phyloP scores from a whole-genome alignment of 2,329 filamentous ascomycete genomes.

The Penicillium sp. region DNA sequence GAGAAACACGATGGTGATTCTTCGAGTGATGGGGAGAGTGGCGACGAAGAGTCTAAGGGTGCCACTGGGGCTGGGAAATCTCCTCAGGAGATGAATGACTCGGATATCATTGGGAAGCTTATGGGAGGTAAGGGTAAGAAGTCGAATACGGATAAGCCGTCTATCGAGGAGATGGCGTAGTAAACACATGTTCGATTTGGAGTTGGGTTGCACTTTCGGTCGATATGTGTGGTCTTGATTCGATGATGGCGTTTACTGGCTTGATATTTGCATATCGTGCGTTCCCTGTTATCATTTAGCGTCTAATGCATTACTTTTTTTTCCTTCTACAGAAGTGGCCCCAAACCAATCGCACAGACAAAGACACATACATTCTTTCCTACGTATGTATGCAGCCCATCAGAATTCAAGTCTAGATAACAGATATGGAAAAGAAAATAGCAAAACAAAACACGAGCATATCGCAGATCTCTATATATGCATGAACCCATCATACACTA shows the following conservation, averaged over 20 bases:
- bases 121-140: constrained; percentile 39
- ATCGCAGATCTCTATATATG: constrained; percentile 28
- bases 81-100: constrained; percentile 17
- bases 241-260: neutral
- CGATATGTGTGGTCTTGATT: neutral
- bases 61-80: constrained; percentile 10
- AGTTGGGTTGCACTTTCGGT: neutral
- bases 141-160: constrained; percentile 30
- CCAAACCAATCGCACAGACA: neutral
- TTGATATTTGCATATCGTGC: constrained; percentile 1
- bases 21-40: constrained; percentile 18
- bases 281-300: neutral
- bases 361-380: constrained; percentile 7
- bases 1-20: constrained; percentile 32
- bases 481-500: constrained; percentile 27
- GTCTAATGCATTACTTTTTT: neutral
- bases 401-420: constrained; percentile 16
- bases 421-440: constrained; percentile 12
- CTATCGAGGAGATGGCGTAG: constrained; percentile 38
- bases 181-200: neutral
- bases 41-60: constrained; percentile 11
- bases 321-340: neutral
- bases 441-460: constrained; percentile 21
- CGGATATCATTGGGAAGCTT: constrained; percentile 35
- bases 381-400: constrained; percentile 11